phyloP scores from a whole-genome alignment of 1,284 basidiomycete genomes.

The Trametes sp. region DNA sequence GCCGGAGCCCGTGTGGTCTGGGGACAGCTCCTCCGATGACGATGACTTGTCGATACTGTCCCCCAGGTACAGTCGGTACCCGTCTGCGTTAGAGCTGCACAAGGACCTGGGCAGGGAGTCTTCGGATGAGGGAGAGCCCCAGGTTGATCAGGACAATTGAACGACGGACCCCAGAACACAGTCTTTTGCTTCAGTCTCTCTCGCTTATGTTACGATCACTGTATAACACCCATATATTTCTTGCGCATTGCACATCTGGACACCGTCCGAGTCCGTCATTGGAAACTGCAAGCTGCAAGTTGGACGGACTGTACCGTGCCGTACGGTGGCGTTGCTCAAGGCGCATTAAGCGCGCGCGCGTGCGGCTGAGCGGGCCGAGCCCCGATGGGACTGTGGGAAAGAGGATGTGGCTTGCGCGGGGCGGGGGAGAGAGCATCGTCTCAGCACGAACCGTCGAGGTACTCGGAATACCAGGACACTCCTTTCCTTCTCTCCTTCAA shows the following conservation, averaged over 20 bases:
- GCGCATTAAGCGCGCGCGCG: background rate
- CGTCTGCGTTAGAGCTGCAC: constrained; percentile 35
- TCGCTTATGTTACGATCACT: background rate
- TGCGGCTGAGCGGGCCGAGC: background rate
- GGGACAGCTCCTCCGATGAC: constrained; percentile 71
- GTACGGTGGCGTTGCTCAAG: too few relatives aligned
- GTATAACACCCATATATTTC: background rate
- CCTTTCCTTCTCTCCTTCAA: background rate
- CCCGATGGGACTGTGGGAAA: background rate
- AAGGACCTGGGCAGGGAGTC: constrained; percentile 31
- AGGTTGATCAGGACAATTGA: constrained; percentile 26
- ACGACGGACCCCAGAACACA: background rate
- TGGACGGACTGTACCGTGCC: too few relatives aligned
- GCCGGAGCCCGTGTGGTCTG: constrained; percentile 57
- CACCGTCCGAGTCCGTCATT: background rate
- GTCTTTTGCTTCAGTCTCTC: background rate
- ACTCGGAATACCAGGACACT: constrained; percentile 12
- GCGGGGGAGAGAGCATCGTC: background rate
- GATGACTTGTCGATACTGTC: constrained; percentile 51
- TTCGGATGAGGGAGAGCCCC: constrained; percentile 17
- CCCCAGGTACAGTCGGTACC: constrained; percentile 32
- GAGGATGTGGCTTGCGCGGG: constrained; percentile 1
- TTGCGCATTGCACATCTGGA: background rate
- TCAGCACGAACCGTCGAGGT: background rate
- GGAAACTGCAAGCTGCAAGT: too few relatives aligned